Evolutionary conservation across 148 eudicot genomes (phyloP).

Genomic region (Diospyros lotus): DNA sequence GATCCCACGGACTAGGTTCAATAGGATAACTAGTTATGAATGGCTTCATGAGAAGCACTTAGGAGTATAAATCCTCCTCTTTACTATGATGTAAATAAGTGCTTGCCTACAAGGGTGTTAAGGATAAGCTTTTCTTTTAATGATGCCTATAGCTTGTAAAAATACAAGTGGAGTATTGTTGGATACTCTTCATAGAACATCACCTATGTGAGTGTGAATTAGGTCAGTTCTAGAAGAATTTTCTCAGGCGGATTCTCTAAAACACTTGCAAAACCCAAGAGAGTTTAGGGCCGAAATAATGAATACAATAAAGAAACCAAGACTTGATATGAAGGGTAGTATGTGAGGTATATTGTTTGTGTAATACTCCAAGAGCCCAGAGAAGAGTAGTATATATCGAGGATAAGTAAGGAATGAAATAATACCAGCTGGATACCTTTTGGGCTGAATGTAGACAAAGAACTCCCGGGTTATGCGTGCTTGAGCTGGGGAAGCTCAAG

Average conservation of each 20-base stretch:
- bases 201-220: not conserved
- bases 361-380: too few species aligned
- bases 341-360: too few species aligned
- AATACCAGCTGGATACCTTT: too few species aligned
- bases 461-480: too few species aligned
- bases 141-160: not conserved
- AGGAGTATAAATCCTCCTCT: too few species aligned
- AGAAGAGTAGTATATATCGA: too few species aligned
- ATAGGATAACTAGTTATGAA: not conserved
- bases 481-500: too few species aligned
- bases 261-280: not conserved
- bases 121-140: not conserved
- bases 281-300: not conserved
- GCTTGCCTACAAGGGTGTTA: not conserved
- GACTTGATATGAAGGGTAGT: not conserved
- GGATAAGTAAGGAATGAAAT: too few species aligned
- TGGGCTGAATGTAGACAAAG: too few species aligned
- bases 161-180: not conserved
- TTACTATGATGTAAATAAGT: too few species aligned
- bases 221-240: not conserved
- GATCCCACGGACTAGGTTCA: too few species aligned
- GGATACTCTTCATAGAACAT: not conserved
- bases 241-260: not conserved
- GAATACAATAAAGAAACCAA: not conserved
- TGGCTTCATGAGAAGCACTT: too few species aligned